Base-by-base conservation (phyloP, 352 stramenopile species). In the Globisporangium canariense region DNA sequence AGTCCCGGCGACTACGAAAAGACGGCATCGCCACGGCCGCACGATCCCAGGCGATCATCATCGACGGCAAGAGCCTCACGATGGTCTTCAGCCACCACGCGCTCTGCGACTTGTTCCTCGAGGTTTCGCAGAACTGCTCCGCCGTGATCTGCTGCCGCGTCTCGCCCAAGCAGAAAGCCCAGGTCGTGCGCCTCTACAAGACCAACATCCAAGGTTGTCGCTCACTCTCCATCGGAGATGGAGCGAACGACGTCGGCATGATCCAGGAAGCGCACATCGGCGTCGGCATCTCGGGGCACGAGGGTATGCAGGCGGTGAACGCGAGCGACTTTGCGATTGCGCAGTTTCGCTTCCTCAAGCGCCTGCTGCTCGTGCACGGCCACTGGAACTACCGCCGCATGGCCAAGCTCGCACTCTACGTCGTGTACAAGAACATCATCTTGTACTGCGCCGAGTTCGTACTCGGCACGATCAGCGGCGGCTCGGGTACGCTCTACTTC, bases 341-440 rank as follows among this genome's bases (percentile, higher is more conserved):
- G 28, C 97, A 99, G 68, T 99, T 99, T 70, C 86, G 96, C 16
- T 99, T 98, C 70, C 77, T 99, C 8, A 91, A 98, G 74, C 74
- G 90, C 16, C 75, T 99, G 25, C 71, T 99, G 51, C 86, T 99
- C 20, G 96, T 99, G 13, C 98, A 99, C 65, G 98, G 98, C 4
- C 90, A 98, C 68, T 99, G 97, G 94, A 98, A 99, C 76, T 99
- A 99, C 68, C 91, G 94, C 28, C 94, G 98, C 40, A 97, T 99
- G 81, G 87, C 83, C 53, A 98, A 97, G 62, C 83, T 98, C 30
- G 91, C 98, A 47, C 74, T 99, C 6, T 99, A 98, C 71, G 96
- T 98, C 45, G 99, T 99, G 60, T 99, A 99, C 91, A 99, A 99
- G 79, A 99, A 99, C 79, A 95, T 98, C 65, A 83, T 96, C 45